Percentiles rank a stretch among this genome's conserved stretches.
These are phyloP conservation scores for Solanum appendiculatum DNA, from an alignment of 257 asterid species.

Conservation along the genomic window DNA sequence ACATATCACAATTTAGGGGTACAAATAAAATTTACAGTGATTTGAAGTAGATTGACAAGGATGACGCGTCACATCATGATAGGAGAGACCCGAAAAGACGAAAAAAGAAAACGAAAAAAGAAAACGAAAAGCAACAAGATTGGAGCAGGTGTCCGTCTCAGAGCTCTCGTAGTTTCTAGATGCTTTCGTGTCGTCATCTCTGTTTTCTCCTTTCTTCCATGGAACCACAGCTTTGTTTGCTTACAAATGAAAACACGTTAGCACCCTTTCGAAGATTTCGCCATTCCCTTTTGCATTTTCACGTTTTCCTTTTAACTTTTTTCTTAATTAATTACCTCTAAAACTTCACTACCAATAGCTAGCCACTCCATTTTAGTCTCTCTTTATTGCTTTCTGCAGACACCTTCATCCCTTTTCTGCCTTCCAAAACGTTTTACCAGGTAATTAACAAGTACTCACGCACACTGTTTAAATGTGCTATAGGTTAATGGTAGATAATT, in stretches of 20 bases:
- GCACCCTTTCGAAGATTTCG: background rate
- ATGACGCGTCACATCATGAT: background rate
- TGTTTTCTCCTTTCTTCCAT: background rate
- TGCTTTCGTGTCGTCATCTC: background rate
- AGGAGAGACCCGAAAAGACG: background rate
- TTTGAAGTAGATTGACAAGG: background rate
- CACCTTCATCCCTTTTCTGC: too few species aligned
- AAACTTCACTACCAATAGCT: background rate
- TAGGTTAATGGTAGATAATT: background rate
- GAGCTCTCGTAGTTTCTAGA: background rate
- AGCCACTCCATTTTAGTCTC: background rate
- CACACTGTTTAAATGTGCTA: background rate
- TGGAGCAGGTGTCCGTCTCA: background rate
- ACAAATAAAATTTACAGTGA: background rate
- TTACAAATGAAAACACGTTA: background rate
- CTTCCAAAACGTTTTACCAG: background rate
- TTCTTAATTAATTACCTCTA: background rate
- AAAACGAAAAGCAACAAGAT: background rate
- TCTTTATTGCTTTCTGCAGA: too few species aligned
- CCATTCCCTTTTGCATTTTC: background rate
- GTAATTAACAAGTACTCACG: background rate
- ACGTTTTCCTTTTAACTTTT: background rate
- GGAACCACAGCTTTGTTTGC: background rate
- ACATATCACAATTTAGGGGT: background rate
- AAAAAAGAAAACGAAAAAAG: background rate